phyloP scores from a whole-genome alignment of 345 rosid genomes.

The Gossypium anomalum region DNA sequence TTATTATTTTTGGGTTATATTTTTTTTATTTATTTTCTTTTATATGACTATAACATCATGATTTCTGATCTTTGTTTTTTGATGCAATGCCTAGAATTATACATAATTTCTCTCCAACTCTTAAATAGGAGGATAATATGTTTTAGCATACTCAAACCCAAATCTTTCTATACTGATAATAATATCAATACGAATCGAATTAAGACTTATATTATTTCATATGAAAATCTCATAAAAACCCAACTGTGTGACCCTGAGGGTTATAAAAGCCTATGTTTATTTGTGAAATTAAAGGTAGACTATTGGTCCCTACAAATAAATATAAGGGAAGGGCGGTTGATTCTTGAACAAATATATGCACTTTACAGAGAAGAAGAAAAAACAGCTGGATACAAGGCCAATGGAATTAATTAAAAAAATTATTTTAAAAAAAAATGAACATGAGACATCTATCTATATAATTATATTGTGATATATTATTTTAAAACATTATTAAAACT shows the following conservation, averaged over 20 bases:
- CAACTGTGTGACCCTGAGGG: neutral
- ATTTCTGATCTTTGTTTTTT: no score
- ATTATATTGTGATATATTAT: neutral
- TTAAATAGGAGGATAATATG: rapidly evolving
- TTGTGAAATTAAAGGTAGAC: neutral
- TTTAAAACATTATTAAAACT: neutral
- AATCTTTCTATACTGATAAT: rapidly evolving
- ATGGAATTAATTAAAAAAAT: neutral
- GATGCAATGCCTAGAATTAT: rapidly evolving
- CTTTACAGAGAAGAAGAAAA: neutral
- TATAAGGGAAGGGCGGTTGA: neutral
- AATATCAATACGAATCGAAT: no score
- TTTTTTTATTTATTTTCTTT: neutral
- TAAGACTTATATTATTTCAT: neutral
- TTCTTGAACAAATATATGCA: neutral
- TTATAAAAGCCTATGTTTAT: neutral
- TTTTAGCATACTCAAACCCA: rapidly evolving
- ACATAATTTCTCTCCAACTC: rapidly evolving
- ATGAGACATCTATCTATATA: no score
- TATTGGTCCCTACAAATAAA: neutral
- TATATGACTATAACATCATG: no score
- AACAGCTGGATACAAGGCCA: neutral
- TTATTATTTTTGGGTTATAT: no score
- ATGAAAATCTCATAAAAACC: neutral
- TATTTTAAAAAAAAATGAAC: no score